Base-by-base conservation (phyloP, 805 yeast species). In the Phaffomyces antillensis region DNA sequence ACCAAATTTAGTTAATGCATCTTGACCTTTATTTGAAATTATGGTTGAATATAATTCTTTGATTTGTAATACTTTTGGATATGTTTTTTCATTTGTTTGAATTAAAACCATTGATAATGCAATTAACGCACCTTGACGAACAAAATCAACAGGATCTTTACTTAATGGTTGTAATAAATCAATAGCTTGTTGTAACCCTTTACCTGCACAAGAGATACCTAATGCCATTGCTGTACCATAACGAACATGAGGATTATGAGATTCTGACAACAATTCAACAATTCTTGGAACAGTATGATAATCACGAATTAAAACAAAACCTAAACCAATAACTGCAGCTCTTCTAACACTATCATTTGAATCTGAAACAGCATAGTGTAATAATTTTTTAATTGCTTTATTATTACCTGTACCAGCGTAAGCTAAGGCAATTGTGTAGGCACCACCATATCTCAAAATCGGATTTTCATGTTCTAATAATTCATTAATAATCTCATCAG, bases 201-300 rank as follows among this genome's bases (percentile, higher is more conserved):
- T 83, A 40, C 99, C 99, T 23, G 97, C 96, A 72, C 98, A 90
- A 4, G 98, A 81, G 50, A 93, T 86, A 67, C 97, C 99, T 51
- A 93, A 75, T 0, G 99, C 99, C 79, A 93, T 72, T 2, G 98
- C 96, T 30, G 97, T 86, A 70, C 99, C 99, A 62, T 93, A 93
- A 64, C 99, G 86, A 33, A 93, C 98, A 62, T 93, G 97, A 13
- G 99, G 96, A 63, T 93, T 93, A 65, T 93, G 97, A 1, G 96
- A 86, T 65, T 89, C 96, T 0, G 96, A 79, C 54, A 93, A 74
- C 46, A 93, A 73, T 63, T 91, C 96, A 34, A 93, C 97, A 68
- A 93, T 85, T 54, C 95, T 84, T 46, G 99, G 99, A 18, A 93
- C 91, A 0, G 96, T 89, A 15, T 89, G 81, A 64, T 88, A 86